These are phyloP conservation scores for Arthrobotrys conoides DNA, from an alignment of 2,329 filamentous ascomycete genomes.

Conservation along the genomic window DNA sequence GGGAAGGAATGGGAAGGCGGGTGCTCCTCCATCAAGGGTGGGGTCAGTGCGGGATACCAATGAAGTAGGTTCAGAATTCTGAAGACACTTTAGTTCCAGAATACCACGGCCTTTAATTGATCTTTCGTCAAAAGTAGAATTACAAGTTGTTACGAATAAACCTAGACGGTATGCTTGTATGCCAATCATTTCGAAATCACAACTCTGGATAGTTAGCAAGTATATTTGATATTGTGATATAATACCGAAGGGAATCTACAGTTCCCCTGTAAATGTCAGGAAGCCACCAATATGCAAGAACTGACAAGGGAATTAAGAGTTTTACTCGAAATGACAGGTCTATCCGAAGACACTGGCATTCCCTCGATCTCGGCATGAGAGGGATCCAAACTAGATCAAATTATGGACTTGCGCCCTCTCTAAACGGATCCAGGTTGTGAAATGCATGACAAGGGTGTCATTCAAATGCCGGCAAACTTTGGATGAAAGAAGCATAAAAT, in stretches of 20 bases:
- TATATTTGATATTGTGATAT: slow-evolving; percentile 9
- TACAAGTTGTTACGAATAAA: neutral
- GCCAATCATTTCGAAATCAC: too few relatives aligned
- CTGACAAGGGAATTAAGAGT: slow-evolving; percentile 2
- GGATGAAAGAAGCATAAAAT: slow-evolving; percentile 41
- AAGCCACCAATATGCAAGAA: slow-evolving; percentile 8
- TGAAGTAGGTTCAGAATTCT: slow-evolving; percentile 13
- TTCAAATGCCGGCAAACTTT: slow-evolving; percentile 24
- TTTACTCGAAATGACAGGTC: slow-evolving; percentile 53
- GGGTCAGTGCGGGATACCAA: slow-evolving; percentile 19
- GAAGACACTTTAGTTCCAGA: slow-evolving; percentile 4
- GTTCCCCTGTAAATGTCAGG: slow-evolving; percentile 5
- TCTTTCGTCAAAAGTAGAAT: neutral
- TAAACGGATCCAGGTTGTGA: slow-evolving; percentile 41
- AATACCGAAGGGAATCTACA: neutral
- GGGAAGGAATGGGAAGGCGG: slow-evolving; percentile 32
- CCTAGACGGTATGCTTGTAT: neutral
- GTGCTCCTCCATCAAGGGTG: slow-evolving; percentile 39
- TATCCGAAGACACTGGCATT: slow-evolving; percentile 32
- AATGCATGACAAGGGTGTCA: slow-evolving; percentile 48
- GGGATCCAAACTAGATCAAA: slow-evolving; percentile 39
- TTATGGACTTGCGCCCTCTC: slow-evolving; percentile 20
- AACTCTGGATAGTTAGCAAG: too few relatives aligned
- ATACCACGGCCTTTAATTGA: slow-evolving; percentile 1
- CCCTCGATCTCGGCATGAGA: slow-evolving; percentile 21